Conservation (phyloP, 2,329 filamentous ascomycete genomes). For the Beauveria sp. region DNA sequence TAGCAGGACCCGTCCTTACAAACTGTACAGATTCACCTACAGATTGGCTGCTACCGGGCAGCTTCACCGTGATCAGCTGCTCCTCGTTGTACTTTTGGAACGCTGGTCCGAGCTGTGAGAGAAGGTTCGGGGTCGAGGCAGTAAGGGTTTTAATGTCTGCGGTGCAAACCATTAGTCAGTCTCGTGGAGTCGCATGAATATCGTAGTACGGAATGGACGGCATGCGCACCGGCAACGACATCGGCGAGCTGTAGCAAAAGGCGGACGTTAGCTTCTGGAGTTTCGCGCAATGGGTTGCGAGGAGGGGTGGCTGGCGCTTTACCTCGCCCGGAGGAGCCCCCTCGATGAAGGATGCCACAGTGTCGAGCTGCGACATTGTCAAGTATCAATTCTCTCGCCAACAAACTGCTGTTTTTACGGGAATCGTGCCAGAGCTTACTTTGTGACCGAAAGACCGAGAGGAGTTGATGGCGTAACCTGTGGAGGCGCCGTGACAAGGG, state of each 20-base stretch:
- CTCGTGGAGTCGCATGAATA: neutral
- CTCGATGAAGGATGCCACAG: conserved; percentile 78
- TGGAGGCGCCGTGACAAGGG: conserved; percentile 9
- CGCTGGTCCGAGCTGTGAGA: conserved; percentile 69
- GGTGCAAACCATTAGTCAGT: neutral
- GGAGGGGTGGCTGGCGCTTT: conserved; percentile 25
- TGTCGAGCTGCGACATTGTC: conserved; percentile 32
- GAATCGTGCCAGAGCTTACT: neutral
- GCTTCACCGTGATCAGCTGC: conserved; percentile 81
- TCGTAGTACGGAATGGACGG: neutral
- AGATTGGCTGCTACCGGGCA: conserved; percentile 71
- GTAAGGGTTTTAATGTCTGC: conserved; percentile 87
- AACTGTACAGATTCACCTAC: conserved; percentile 20
- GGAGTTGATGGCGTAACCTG: conserved; percentile 10
- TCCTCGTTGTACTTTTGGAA: conserved; percentile 96
- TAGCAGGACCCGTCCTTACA: neutral
- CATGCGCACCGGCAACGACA: conserved; percentile 68
- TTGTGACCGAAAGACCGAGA: neutral
- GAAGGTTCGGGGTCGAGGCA: conserved; percentile 56
- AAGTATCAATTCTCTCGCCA: neutral
- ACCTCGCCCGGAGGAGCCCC: conserved; percentile 96
- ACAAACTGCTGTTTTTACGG: neutral
- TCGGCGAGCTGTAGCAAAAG: conserved; percentile 60
- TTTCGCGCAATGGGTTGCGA: conserved; percentile 14
- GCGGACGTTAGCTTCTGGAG: conserved; percentile 21